These are phyloP conservation scores for Macrolepiota dolichaula DNA, from an alignment of 768 basidiomycete species.

Conservation along the genomic window DNA sequence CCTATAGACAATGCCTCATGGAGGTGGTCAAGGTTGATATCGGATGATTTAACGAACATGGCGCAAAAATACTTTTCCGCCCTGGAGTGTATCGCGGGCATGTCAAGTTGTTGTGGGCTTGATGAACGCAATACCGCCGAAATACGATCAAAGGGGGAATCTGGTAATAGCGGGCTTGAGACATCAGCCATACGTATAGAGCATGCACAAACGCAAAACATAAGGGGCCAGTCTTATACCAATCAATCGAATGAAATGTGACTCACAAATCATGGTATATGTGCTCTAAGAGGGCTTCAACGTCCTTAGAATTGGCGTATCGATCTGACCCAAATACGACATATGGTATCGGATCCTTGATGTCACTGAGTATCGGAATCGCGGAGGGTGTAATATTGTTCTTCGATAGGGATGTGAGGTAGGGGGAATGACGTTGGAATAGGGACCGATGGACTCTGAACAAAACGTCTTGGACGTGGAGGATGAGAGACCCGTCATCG, in stretches of 20 bases:
- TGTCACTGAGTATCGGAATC: neutral
- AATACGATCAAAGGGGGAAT: slow-evolving; percentile 44
- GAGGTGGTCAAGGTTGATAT: slow-evolving; percentile 27
- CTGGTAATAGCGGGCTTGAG: slow-evolving; percentile 42
- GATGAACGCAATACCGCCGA: slow-evolving; percentile 56
- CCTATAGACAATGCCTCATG: slow-evolving; percentile 55
- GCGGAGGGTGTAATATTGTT: neutral
- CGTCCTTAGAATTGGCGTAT: slow-evolving; percentile 40
- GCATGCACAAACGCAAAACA: neutral
- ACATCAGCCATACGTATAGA: slow-evolving; percentile 4
- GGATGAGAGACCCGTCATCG: slow-evolving; percentile 57
- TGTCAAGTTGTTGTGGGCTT: slow-evolving; percentile 51
- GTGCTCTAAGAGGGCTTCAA: slow-evolving; percentile 56
- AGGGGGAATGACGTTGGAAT: slow-evolving; percentile 48
- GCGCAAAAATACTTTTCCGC: slow-evolving; percentile 39
- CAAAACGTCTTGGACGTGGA: slow-evolving; percentile 38
- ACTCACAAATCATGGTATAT: slow-evolving; percentile 70
- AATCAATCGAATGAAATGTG: neutral
- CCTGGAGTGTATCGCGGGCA: slow-evolving; percentile 47
- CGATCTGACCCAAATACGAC: slow-evolving; percentile 28
- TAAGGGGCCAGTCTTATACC: neutral
- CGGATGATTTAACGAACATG: slow-evolving; percentile 49
- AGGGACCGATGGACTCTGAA: slow-evolving; percentile 60
- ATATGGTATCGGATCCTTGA: neutral
- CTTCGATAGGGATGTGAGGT: slow-evolving; percentile 19